phyloP scores from a whole-genome alignment of 345 rosid species.

The Barbarea vulgaris region DNA sequence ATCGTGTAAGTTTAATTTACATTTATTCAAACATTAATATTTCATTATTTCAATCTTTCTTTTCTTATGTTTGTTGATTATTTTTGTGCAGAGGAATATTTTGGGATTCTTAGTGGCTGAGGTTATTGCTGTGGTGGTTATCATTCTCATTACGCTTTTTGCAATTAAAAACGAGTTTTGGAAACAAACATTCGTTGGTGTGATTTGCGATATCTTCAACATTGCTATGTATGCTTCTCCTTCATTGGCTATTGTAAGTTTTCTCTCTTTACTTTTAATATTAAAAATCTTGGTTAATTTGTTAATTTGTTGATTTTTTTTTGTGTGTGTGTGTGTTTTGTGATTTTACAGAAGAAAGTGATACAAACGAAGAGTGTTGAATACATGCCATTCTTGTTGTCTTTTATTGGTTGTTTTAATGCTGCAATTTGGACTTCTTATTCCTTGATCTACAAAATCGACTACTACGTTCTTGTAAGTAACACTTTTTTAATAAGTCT shows the following conservation, averaged over 20 bases:
- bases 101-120: slow-evolving; percentile 6
- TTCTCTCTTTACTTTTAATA: no score
- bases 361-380: slow-evolving; percentile 50
- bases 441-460: slow-evolving; percentile 44
- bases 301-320: neutral
- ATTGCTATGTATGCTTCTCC: slow-evolving; percentile 60
- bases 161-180: slow-evolving; percentile 20
- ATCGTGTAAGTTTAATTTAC: slow-evolving; percentile 28
- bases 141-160: slow-evolving; percentile 23
- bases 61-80: neutral
- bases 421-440: slow-evolving; percentile 48
- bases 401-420: slow-evolving; percentile 46
- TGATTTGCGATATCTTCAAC: slow-evolving; percentile 51
- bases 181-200: slow-evolving; percentile 50
- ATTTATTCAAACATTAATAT: neutral
- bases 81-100: slow-evolving; percentile 33
- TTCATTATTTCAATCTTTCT: neutral
- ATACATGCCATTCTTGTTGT: slow-evolving; percentile 62
- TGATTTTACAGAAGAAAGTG: slow-evolving; percentile 41
- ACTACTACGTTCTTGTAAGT: slow-evolving; percentile 51
- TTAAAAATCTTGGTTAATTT: neutral
- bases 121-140: neutral
- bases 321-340: neutral
- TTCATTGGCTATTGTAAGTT: slow-evolving; percentile 48
- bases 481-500: neutral